A percentile compares a stretch with the other conserved stretches of the same genome.
Evolutionary conservation across 129 eudicot genomes (phyloP).

Genomic region (Flaveria sonorensis): DNA sequence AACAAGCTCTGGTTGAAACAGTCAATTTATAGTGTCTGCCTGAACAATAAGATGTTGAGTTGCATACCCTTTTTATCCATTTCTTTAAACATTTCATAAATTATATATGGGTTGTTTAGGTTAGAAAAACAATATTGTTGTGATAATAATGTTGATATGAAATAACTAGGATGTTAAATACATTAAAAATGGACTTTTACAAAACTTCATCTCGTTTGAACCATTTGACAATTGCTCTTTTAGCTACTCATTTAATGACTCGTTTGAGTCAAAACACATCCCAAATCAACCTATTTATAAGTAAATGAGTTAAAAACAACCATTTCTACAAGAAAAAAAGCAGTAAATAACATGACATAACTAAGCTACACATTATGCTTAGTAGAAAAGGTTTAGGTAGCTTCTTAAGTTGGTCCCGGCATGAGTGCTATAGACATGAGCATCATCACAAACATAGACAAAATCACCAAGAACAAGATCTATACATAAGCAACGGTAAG

Average conservation of each 20-base stretch:
- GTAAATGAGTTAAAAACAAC: background rate
- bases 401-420: conserved; percentile 76
- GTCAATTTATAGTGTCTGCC: background rate
- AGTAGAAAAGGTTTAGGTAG: conserved; percentile 90
- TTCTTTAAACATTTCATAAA: too few relatives aligned
- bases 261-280: background rate
- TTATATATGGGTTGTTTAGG: too few relatives aligned
- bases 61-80: background rate
- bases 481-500: conserved; percentile 25
- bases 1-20: background rate
- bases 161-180: background rate
- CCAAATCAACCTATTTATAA: background rate
- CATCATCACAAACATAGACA: conserved; percentile 78
- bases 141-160: background rate
- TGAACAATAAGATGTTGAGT: background rate
- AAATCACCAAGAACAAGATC: conserved; percentile 93
- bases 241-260: background rate
- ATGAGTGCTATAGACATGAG: conserved; percentile 80
- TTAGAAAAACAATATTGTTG: background rate
- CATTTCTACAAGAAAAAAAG: background rate
- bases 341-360: background rate
- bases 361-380: conserved; percentile 25
- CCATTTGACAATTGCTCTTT: background rate
- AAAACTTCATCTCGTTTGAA: background rate
- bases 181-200: background rate